These are phyloP conservation scores for Acacia crassicarpa DNA, from an alignment of 306 rosid species.

Conservation along the genomic window DNA sequence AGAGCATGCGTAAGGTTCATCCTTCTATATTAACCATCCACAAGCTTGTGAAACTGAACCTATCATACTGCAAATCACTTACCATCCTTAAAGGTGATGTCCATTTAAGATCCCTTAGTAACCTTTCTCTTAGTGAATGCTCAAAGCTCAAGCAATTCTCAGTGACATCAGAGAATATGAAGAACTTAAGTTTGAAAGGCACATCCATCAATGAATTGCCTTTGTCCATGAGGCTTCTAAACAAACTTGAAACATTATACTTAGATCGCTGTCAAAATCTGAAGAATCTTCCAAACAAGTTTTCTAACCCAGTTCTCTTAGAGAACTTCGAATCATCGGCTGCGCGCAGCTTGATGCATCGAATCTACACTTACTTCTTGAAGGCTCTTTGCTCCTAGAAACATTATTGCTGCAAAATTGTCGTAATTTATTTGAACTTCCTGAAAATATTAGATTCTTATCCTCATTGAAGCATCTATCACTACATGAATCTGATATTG, in stretches of 20 bases:
- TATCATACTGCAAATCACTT: neutral
- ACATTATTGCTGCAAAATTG: neutral
- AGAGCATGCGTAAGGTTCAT: neutral
- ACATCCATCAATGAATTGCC: neutral
- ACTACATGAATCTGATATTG: neutral
- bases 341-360: slow-evolving; percentile 6
- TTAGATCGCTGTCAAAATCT: neutral
- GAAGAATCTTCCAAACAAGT: neutral
- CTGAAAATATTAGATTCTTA: neutral
- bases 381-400: neutral
- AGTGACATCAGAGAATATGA: slow-evolving; percentile 6
- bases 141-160: slow-evolving; percentile 8
- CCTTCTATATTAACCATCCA: slow-evolving; percentile 1
- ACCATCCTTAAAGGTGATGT: neutral
- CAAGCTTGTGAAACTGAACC: neutral
- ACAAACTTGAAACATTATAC: neutral
- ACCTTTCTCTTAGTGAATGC: neutral
- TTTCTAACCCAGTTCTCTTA: neutral
- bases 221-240: neutral
- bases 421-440: neutral
- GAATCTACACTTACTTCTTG: neutral
- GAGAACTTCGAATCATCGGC: neutral
- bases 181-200: neutral
- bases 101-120: neutral
- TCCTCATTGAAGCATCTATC: neutral